Conservation (phyloP, 1,139 yeast species). For the Meyerozyma sp. region DNA sequence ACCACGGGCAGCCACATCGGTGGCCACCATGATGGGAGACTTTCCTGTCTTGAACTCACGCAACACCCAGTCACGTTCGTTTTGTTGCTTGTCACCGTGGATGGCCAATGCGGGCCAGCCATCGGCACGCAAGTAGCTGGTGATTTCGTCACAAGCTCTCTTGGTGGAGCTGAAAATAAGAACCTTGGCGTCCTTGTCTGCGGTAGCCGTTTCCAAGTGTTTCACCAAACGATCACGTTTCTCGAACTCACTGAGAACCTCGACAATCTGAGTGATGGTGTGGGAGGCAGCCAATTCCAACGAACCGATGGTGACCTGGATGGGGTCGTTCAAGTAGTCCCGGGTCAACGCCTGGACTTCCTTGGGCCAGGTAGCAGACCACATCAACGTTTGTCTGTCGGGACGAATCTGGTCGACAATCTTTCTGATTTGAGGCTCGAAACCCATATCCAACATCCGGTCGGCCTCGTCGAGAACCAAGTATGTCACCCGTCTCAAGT, state of each 20-base stretch:
- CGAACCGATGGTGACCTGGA: conserved; percentile 95
- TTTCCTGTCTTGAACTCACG: conserved; percentile 87
- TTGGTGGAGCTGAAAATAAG: conserved; percentile 91
- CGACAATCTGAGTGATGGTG: conserved; percentile 89
- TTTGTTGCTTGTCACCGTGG: conserved; percentile 97
- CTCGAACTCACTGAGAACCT: conserved; percentile 86
- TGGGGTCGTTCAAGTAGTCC: conserved; percentile 87
- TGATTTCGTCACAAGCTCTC: conserved; percentile 95
- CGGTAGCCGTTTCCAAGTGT: conserved; percentile 80
- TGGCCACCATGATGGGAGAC: conserved; percentile 97
- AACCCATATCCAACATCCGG: conserved; percentile 96
- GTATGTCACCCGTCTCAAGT: conserved; percentile 92
- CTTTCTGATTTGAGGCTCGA: conserved; percentile 93
- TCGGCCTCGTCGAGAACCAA: conserved; percentile 96
- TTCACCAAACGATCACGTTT: conserved; percentile 85
- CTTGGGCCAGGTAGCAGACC: conserved; percentile 99
- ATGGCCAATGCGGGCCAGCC: conserved; percentile 99
- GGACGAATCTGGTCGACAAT: conserved; percentile 95
- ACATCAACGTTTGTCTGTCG: conserved; percentile 96
- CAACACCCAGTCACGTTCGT: conserved; percentile 98
- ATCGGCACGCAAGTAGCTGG: conserved; percentile 85
- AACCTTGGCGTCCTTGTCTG: conserved; percentile 70
- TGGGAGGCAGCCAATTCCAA: conserved; percentile 95
- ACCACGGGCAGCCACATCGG: conserved; percentile 38
- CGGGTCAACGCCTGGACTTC: conserved; percentile 89